Conservation (phyloP, 371 early-diverging fungal species). For the Mortierella sp. region DNA sequence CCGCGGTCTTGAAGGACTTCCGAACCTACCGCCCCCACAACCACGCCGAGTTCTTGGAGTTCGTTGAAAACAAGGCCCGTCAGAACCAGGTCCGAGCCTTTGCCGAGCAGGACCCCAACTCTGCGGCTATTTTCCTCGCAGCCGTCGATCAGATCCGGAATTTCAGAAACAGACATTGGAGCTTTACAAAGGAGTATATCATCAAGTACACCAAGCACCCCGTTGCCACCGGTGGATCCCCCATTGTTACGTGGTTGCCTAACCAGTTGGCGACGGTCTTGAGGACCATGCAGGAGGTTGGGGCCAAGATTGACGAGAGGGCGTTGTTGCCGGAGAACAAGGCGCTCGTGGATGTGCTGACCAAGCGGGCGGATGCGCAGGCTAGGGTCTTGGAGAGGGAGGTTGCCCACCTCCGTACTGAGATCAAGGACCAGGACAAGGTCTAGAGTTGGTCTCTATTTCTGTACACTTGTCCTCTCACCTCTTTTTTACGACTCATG, state of each 20-base stretch:
- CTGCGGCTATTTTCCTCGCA: slow-evolving; percentile 76
- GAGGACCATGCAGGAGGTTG: slow-evolving; percentile 68
- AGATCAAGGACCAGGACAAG: slow-evolving; percentile 58
- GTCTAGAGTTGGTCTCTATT: slow-evolving; percentile 21
- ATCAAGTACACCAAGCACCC: slow-evolving; percentile 83
- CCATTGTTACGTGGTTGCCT: slow-evolving; percentile 75
- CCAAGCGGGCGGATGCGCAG: slow-evolving; percentile 72
- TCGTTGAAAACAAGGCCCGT: slow-evolving; percentile 69
- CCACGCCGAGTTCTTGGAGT: slow-evolving; percentile 80
- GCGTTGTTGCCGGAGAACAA: slow-evolving; percentile 68
- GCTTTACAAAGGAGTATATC: slow-evolving; percentile 89
- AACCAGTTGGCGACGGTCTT: slow-evolving; percentile 79
- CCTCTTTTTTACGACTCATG: background rate
- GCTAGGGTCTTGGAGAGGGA: slow-evolving; percentile 72
- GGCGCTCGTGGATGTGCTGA: slow-evolving; percentile 66
- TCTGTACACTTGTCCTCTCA: background rate
- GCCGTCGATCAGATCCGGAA: slow-evolving; percentile 89
- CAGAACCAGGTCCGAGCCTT: slow-evolving; percentile 62
- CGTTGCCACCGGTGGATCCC: slow-evolving; percentile 72
- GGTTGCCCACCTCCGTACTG: slow-evolving; percentile 64
- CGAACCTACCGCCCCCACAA: slow-evolving; percentile 83
- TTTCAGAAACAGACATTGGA: slow-evolving; percentile 91
- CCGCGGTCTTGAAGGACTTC: slow-evolving; percentile 83
- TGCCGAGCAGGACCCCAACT: slow-evolving; percentile 68
- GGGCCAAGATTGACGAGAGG: slow-evolving; percentile 57